Evolutionary conservation across 768 basidiomycete genomes (phyloP), one percentile per base, ranked within the genome.

Genomic region (Lactarius trivialis): DNA sequence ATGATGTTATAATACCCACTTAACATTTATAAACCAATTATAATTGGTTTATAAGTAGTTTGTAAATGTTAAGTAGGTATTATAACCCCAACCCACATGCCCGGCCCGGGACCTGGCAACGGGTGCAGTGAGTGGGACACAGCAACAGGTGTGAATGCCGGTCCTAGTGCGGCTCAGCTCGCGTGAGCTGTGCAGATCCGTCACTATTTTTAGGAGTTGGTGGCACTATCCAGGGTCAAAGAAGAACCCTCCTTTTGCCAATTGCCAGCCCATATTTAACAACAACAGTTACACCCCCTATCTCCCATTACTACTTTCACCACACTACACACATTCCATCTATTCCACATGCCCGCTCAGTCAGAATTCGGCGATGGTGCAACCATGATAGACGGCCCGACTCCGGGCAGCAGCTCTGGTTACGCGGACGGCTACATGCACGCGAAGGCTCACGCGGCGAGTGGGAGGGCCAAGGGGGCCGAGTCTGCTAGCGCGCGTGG

Each of bases 331-430:
- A 6, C n/a, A 24, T 21, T 6, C 3, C 21, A 12, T n/a, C 11
- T 24, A n/a, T 8, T 3, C 1, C 2, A 50, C 4, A 64, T 64
- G 63, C 58, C 63, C 32, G 4, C 32, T 43, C 14, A 11, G 7
- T 56, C 63, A 55, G 63, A 64, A 2, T 64, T 56, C 33, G 58
- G 63, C 11, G 63, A 64, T 41, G 63, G 45, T 4, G 15, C 14
- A 4, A 64, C 63, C 14, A 21, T 64, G 37, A 51, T 64, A 6
- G 63, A 64, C 12, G 62, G 30, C 9, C 19, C 54, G 24, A 8
- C 54, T n/a, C n/a, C n/a, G n/a, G 3, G 26, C 30, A n/a, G n/a
- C 14, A 30, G 43, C 56, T 24, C 24, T 2, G 41, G 34, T 15
- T 33, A 50, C 37, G 52, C 54, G 12, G 19, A n/a, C 30, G 39